Evolutionary conservation across 2,329 filamentous ascomycete genomes (phyloP), one percentile per base, ranked within the genome.

Genomic region (Calonectria montana): DNA sequence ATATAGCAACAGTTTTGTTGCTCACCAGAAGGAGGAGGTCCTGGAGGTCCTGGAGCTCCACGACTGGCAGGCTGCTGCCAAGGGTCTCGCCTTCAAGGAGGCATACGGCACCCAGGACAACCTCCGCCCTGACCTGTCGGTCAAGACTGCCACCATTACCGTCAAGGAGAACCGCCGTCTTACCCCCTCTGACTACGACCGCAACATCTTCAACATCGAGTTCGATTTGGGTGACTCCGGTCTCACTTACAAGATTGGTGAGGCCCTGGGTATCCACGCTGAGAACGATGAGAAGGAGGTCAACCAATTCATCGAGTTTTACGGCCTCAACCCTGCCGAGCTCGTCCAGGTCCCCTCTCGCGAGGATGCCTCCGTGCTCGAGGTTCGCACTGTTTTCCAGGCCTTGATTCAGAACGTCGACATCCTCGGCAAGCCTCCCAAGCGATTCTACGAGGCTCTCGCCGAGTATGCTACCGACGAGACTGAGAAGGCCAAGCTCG

Each of bases 151-250:
- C 79, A 94, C 95, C 48, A 93, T 98, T 66, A 93, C 92, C 67
- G 96, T 99, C 84, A 95, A 97, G 87, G 97, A 98, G 87, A 98
- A 97, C 86, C 94, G 97, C 73, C 92, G 97, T 75, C 90, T 99
- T 67, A 99, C 97, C 0, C 97, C 97, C 3, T 80, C 85, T 27
- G 93, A 92, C 37, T 99, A 99, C 82, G 96, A 98, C 84, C 95
- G 97, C 78, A 98, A 99, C 89, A 98, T 99, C 84, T 99, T 99
- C 93, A 97, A 99, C 87, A 98, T 99, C 74, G 97, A 99, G 85
- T 99, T 99, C 80, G 97, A 98, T 81, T 91, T 99, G 27, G 96
- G 96, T 72, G 86, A 93, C 80, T 97, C 96, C 39, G 96, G 96
- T 45, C 91, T 99, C 75, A 98, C 91, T 48, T 99, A 99, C 86